A percentile compares a stretch with the other conserved stretches of the same genome.
These are phyloP conservation scores for Paecilomyces sp. DNA, from an alignment of 2,329 filamentous ascomycete genomes.

Conservation along the genomic window DNA sequence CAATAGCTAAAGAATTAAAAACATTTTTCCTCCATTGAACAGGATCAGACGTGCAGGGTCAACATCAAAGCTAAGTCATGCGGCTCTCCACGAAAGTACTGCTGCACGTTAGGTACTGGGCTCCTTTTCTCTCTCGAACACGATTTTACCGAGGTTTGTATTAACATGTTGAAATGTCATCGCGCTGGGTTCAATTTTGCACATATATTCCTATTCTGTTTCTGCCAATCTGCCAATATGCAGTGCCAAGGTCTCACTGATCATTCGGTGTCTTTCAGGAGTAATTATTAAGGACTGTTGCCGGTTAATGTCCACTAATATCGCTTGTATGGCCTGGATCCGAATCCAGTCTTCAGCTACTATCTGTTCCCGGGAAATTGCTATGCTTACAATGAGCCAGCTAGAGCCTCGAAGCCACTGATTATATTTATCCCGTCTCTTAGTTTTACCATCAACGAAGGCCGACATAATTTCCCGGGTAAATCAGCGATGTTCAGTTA, in stretches of 20 bases:
- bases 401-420: neutral
- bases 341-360: neutral
- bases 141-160: neutral
- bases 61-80: neutral
- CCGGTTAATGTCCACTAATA: neutral
- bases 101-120: neutral
- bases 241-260: neutral
- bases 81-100: neutral
- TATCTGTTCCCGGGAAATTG: neutral
- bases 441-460: neutral
- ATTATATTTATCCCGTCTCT: neutral
- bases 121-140: neutral
- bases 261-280: neutral
- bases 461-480: neutral
- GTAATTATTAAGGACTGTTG: neutral
- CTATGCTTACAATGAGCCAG: neutral
- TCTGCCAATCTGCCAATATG: neutral
- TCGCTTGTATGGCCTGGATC: neutral
- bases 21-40: neutral
- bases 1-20: neutral
- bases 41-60: neutral
- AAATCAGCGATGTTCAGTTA: neutral
- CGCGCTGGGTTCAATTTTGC: neutral
- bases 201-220: neutral
- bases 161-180: neutral